These are phyloP conservation scores for Pseudozyma sp. DNA, from an alignment of 1,284 basidiomycete genomes.

Conservation along the genomic window DNA sequence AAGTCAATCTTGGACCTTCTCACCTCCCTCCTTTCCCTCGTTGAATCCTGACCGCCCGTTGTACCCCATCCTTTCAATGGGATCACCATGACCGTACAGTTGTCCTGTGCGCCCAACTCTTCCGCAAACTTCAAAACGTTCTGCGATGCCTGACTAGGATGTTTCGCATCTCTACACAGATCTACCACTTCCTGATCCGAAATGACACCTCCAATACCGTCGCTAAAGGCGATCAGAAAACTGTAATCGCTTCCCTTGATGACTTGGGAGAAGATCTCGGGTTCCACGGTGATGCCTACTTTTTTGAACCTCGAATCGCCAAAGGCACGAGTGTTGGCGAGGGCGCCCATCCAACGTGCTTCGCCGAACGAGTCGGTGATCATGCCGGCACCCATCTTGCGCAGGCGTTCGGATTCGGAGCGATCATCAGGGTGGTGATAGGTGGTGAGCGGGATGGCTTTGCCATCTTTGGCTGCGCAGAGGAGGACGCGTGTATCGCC, in stretches of 20 bases:
- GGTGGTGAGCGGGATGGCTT: slow-evolving; percentile 76
- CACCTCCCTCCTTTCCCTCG: slow-evolving; percentile 71
- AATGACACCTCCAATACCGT: slow-evolving; percentile 89
- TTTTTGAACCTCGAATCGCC: slow-evolving; percentile 90
- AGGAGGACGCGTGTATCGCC: slow-evolving; percentile 86
- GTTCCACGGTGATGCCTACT: slow-evolving; percentile 82
- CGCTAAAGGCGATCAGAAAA: slow-evolving; percentile 70
- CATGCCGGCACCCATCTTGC: slow-evolving; percentile 86
- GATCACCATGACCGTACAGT: slow-evolving; percentile 90
- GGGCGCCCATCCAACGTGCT: slow-evolving; percentile 92
- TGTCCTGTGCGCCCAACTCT: slow-evolving; percentile 87
- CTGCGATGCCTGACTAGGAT: slow-evolving; percentile 84
- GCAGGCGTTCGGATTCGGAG: slow-evolving; percentile 83
- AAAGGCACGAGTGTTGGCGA: slow-evolving; percentile 93
- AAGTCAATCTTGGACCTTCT: slow-evolving; percentile 55
- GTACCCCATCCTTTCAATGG: slow-evolving; percentile 92
- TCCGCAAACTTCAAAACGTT: slow-evolving; percentile 88
- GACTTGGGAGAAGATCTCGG: slow-evolving; percentile 85
- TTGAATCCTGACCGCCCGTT: slow-evolving; percentile 81
- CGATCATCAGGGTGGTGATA: slow-evolving; percentile 89
- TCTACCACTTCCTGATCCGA: slow-evolving; percentile 96
- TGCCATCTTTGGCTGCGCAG: slow-evolving; percentile 79
- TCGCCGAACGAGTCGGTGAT: slow-evolving; percentile 97
- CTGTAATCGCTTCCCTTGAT: slow-evolving; percentile 72
- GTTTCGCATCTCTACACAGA: slow-evolving; percentile 79